A percentile compares a stretch with the other conserved stretches of the same genome.
These are phyloP conservation scores for Trichophyton mentagrophytes DNA, from an alignment of 2,329 filamentous ascomycete species.

Conservation along the genomic window DNA sequence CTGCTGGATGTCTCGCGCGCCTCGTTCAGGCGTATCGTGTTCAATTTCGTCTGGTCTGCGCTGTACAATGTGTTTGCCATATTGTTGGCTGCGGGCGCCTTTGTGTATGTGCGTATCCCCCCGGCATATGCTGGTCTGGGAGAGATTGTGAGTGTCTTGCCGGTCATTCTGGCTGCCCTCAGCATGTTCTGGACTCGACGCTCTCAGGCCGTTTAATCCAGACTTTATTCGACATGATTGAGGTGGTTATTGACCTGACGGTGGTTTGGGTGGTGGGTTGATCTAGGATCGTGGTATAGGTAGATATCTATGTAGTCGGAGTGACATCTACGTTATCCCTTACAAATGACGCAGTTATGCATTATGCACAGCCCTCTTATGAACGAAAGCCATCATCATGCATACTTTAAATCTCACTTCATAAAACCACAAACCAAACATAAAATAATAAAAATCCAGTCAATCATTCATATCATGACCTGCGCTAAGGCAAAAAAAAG, in stretches of 20 bases:
- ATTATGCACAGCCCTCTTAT: background rate
- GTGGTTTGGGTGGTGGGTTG: background rate
- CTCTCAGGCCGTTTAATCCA: background rate
- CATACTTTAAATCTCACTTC: too few species aligned
- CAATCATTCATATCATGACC: too few species aligned
- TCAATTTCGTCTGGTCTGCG: conserved; percentile 60
- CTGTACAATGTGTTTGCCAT: conserved; percentile 60
- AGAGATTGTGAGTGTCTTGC: conserved; percentile 61
- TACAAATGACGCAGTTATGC: background rate
- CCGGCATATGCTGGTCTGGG: conserved; percentile 56
- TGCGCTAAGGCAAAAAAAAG: background rate
- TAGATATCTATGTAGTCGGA: background rate
- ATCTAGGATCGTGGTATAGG: too few species aligned
- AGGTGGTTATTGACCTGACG: too few species aligned
- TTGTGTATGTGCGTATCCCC: conserved; percentile 46
- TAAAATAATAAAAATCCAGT: background rate
- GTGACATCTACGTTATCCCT: background rate
- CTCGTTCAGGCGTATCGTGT: conserved; percentile 39
- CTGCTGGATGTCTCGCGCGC: conserved; percentile 43
- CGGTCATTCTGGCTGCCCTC: conserved; percentile 48
- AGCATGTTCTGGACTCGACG: background rate
- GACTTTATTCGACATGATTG: too few species aligned
- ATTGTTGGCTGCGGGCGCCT: conserved; percentile 52
- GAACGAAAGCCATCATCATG: too few species aligned
- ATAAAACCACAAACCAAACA: too few species aligned